A percentile compares a stretch with the other conserved stretches of the same genome.
phyloP scores from a whole-genome alignment of 352 stramenopile genomes.

The Pythium biforme region DNA sequence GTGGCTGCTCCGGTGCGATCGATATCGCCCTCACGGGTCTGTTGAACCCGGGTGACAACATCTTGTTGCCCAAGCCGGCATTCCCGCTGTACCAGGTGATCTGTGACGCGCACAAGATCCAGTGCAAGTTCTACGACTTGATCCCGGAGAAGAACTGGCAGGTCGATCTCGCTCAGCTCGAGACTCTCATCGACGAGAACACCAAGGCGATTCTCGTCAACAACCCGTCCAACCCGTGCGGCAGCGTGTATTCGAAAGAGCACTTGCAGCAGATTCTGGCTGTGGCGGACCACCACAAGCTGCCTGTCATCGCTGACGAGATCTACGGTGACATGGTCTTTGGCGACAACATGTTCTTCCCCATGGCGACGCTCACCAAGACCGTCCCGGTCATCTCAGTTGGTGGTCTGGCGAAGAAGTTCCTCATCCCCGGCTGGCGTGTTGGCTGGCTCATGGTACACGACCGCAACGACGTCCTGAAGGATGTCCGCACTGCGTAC shows the following conservation, averaged over 20 bases:
- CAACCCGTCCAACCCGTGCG: constrained; percentile 95
- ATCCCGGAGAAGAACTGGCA: constrained; percentile 91
- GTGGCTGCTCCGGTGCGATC: constrained; percentile 92
- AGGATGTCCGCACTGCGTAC: constrained; percentile 86
- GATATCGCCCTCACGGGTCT: constrained; percentile 92
- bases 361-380: constrained; percentile 80
- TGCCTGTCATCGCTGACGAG: constrained; percentile 92
- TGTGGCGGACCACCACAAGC: constrained; percentile 76
- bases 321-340: constrained; percentile 88
- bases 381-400: constrained; percentile 81
- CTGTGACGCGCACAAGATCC: constrained; percentile 89
- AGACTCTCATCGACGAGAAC: constrained; percentile 80
- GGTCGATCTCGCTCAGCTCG: constrained; percentile 90
- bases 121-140: constrained; percentile 91
- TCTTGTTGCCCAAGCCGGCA: constrained; percentile 92
- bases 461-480: constrained; percentile 77
- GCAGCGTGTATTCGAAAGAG: constrained; percentile 91
- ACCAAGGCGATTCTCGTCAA: constrained; percentile 94
- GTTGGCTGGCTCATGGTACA: constrained; percentile 96
- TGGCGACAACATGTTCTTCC: constrained; percentile 69
- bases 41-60: constrained; percentile 87
- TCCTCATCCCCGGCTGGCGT: constrained; percentile 94
- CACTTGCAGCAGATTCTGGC: constrained; percentile 75
- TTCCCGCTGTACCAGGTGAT: constrained; percentile 97
- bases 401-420: constrained; percentile 94